Percentiles rank a stretch among this genome's conserved stretches.
These are phyloP conservation scores for Acanthamoeba royreba DNA, from an alignment of 208 protist genomes.

Conservation along the genomic window DNA sequence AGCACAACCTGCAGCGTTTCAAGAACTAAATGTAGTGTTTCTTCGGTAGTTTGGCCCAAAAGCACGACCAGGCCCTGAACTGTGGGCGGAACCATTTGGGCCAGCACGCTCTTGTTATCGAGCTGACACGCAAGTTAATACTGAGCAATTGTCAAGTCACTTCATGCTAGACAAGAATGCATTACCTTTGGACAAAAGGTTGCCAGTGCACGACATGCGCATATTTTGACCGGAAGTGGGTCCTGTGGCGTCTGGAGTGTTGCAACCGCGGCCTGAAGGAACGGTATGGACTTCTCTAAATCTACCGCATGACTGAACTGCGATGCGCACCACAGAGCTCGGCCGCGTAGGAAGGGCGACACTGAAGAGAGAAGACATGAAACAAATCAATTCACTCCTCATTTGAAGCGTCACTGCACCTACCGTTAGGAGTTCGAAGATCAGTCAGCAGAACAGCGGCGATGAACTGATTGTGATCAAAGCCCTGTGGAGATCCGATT, in stretches of 20 bases:
- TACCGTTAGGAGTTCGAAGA: neutral
- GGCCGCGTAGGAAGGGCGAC: neutral
- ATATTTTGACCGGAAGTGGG: conserved; percentile 13
- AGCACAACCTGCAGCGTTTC: neutral
- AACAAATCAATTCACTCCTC: too few relatives aligned
- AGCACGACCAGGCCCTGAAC: neutral
- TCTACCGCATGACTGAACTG: neutral
- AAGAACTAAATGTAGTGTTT: neutral
- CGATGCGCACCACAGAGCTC: conserved; percentile 21
- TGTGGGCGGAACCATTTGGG: neutral
- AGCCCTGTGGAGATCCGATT: neutral
- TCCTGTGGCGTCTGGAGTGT: neutral
- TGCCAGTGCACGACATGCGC: conserved; percentile 23
- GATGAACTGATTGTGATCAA: neutral
- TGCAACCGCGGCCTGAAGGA: neutral
- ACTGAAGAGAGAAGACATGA: neutral
- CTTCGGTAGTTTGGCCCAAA: neutral
- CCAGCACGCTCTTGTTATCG: neutral
- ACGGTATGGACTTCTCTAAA: conserved; percentile 1
- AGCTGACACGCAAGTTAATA: neutral
- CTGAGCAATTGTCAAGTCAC: neutral
- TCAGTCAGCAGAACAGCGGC: neutral
- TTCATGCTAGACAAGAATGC: neutral
- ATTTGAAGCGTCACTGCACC: neutral
- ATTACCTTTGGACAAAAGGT: conserved; percentile 31